These are phyloP conservation scores for Pichia pseudocactophila DNA, from an alignment of 805 yeast species.

Conservation along the genomic window DNA sequence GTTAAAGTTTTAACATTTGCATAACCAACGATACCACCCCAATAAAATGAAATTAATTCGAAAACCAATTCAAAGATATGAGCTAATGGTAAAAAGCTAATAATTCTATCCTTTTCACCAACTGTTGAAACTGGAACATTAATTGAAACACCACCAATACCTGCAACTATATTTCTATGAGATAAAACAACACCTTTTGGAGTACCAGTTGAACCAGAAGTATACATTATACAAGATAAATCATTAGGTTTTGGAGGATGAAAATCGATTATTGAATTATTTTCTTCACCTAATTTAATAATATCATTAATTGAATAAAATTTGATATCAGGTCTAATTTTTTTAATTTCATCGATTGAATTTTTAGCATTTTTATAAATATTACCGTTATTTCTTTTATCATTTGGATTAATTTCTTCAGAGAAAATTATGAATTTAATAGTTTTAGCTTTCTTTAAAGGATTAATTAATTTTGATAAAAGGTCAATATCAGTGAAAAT, in stretches of 20 bases:
- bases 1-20: conserved; percentile 88
- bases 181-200: conserved; percentile 77
- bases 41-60: conserved; percentile 68
- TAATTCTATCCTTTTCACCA: conserved; percentile 54
- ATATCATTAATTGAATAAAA: conserved; percentile 60
- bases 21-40: conserved; percentile 90
- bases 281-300: conserved; percentile 49
- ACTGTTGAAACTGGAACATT: conserved; percentile 48
- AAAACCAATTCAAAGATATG: conserved; percentile 91
- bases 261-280: conserved; percentile 31
- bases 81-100: conserved; percentile 90
- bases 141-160: conserved; percentile 72
- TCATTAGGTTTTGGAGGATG: conserved; percentile 48
- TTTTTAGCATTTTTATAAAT: conserved; percentile 46
- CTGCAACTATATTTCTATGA: conserved; percentile 67
- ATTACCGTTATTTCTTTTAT: conserved; percentile 55
- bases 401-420: conserved; percentile 51
- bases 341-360: conserved; percentile 51
- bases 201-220: conserved; percentile 79
- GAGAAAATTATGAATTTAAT: conserved; percentile 66
- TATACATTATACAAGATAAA: conserved; percentile 72
- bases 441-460: conserved; percentile 52
- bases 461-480: conserved; percentile 56
- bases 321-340: conserved; percentile 68
- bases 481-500: conserved; percentile 79